Conservation (phyloP, 306 rosid species). For the Fragaria vesca region DNA sequence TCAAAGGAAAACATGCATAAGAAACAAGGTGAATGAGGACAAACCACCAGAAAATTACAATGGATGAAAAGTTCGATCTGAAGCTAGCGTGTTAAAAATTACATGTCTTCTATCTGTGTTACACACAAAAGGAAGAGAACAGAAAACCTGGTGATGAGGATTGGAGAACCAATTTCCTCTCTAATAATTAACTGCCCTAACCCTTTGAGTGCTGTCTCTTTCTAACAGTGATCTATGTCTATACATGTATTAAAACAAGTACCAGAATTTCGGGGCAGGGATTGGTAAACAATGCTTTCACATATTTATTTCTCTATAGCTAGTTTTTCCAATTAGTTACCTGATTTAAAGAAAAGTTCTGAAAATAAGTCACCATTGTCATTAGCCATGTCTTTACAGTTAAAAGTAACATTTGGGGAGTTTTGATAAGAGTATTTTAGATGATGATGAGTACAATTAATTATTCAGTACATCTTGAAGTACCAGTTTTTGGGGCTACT, state of each 20-base stretch:
- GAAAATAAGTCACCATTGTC: conserved; percentile 12
- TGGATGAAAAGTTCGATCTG: conserved; percentile 14
- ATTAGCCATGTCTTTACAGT: neutral
- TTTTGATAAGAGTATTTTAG: neutral
- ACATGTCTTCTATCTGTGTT: conserved; percentile 5
- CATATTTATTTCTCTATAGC: conserved; percentile 29
- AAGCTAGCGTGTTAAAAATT: conserved; percentile 25
- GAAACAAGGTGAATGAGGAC: conserved; percentile 49
- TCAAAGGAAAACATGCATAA: conserved; percentile 27
- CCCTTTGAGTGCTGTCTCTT: conserved; percentile 42
- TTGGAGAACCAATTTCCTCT: conserved; percentile 56
- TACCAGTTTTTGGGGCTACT: neutral
- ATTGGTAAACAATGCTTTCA: conserved; percentile 31
- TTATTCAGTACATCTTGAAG: neutral
- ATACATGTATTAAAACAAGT: neutral
- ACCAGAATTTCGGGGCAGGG: neutral
- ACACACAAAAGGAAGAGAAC: conserved; percentile 13
- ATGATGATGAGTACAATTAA: neutral
- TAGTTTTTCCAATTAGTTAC: conserved; percentile 31
- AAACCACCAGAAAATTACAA: conserved; percentile 46
- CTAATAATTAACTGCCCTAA: conserved; percentile 60
- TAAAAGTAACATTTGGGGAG: neutral
- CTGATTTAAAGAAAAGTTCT: conserved; percentile 32
- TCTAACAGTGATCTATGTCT: conserved; percentile 27
- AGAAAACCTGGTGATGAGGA: conserved; percentile 26